Evolutionary conservation across 306 rosid species (phyloP).

Genomic region (Gleditsia sinensis): DNA sequence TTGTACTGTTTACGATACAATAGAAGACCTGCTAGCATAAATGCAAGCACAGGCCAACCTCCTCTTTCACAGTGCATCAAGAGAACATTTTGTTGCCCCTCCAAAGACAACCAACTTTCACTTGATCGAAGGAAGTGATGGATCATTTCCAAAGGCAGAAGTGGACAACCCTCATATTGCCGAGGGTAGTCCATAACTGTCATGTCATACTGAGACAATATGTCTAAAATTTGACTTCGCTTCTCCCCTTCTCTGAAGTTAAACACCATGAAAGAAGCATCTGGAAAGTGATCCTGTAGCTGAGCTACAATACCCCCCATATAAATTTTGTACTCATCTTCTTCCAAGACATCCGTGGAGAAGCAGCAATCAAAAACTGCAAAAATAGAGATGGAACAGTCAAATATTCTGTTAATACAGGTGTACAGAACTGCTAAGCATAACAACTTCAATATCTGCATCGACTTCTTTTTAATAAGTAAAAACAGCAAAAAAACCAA

Average conservation of each 20-base stretch:
- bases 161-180: conserved; percentile 85
- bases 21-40: conserved; percentile 92
- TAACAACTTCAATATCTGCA: background rate
- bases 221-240: conserved; percentile 81
- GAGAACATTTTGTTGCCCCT: conserved; percentile 90
- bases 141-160: conserved; percentile 89
- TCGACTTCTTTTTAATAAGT: background rate
- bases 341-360: conserved; percentile 88
- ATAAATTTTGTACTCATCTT: conserved; percentile 84
- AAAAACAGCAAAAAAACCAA: conserved; percentile 21
- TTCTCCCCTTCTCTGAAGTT: conserved; percentile 94
- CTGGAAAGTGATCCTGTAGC: conserved; percentile 86
- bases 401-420: conserved; percentile 17
- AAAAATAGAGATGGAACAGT: conserved; percentile 33
- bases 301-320: conserved; percentile 84
- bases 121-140: conserved; percentile 96
- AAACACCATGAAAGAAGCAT: conserved; percentile 97
- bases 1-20: conserved; percentile 82
- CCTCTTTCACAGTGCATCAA: conserved; percentile 98
- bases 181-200: conserved; percentile 99
- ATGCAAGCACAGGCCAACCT: conserved; percentile 98
- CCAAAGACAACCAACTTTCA: conserved; percentile 97
- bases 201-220: conserved; percentile 88
- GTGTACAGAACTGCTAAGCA: conserved; percentile 16
- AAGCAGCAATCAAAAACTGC: conserved; percentile 98